Percentiles rank a stretch among this genome's conserved stretches.
These are phyloP conservation scores for Phoenix roebelenii DNA, from an alignment of 176 grass and related monocot genomes.

Conservation along the genomic window DNA sequence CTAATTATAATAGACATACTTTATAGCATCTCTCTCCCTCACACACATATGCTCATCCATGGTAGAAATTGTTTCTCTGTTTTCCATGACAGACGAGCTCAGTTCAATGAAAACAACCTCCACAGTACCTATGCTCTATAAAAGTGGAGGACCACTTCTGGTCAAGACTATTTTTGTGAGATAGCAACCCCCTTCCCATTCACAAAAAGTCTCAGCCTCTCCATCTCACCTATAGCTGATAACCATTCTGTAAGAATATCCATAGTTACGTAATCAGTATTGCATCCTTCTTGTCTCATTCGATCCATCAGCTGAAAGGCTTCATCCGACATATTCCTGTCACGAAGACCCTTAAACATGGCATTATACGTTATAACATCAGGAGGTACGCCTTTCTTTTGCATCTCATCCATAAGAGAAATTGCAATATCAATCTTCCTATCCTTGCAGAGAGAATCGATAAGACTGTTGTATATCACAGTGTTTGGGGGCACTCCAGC, in stretches of 20 bases:
- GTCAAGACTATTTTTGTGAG: too few relatives aligned
- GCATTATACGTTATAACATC: conserved; percentile 53
- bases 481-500: conserved; percentile 35
- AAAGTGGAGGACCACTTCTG: too few relatives aligned
- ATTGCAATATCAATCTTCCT: conserved; percentile 30
- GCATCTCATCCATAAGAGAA: conserved; percentile 51
- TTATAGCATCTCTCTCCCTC: too few relatives aligned
- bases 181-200: background rate
- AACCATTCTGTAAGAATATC: conserved; percentile 71
- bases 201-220: conserved; percentile 49
- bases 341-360: conserved; percentile 44
- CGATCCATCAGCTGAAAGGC: conserved; percentile 58
- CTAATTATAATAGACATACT: too few relatives aligned
- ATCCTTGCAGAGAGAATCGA: conserved; percentile 49
- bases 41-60: too few relatives aligned
- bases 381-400: conserved; percentile 32
- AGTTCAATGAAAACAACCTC: too few relatives aligned
- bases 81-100: too few relatives aligned
- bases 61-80: too few relatives aligned
- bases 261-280: conserved; percentile 57
- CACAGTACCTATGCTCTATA: too few relatives aligned
- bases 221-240: conserved; percentile 43
- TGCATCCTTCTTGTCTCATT: conserved; percentile 57
- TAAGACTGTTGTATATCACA: conserved; percentile 59
- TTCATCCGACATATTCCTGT: conserved; percentile 38